phyloP scores from a whole-genome alignment of 139 green algal genomes.

The Nannochloris sp. region DNA sequence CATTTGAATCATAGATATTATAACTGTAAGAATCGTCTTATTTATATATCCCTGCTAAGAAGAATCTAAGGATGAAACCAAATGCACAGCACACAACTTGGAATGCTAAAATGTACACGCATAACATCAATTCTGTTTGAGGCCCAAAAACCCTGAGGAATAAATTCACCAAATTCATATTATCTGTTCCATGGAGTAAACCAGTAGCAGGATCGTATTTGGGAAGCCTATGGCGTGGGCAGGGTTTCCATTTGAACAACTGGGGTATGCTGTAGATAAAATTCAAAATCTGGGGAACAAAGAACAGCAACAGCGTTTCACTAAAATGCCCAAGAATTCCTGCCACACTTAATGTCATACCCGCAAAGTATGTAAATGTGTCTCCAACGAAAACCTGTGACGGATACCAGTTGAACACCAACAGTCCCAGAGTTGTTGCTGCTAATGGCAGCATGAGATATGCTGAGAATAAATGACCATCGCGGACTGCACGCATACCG shows the following conservation, averaged over 20 bases:
- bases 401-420: slow-evolving; percentile 85
- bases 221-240: slow-evolving; percentile 86
- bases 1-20: neutral
- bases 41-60: slow-evolving; percentile 62
- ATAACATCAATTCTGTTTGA: slow-evolving; percentile 73
- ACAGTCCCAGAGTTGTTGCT: slow-evolving; percentile 68
- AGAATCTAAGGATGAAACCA: slow-evolving; percentile 46
- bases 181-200: slow-evolving; percentile 62
- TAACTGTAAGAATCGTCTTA: slow-evolving; percentile 19
- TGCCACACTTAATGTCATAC: slow-evolving; percentile 93
- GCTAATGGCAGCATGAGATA: slow-evolving; percentile 87
- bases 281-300: slow-evolving; percentile 93
- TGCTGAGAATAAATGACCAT: slow-evolving; percentile 91
- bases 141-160: slow-evolving; percentile 72
- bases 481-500: slow-evolving; percentile 17
- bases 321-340: slow-evolving; percentile 96
- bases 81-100: slow-evolving; percentile 62
- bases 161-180: slow-evolving; percentile 96
- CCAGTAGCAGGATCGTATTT: slow-evolving; percentile 70
- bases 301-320: slow-evolving; percentile 95
- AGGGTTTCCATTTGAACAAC: slow-evolving; percentile 93
- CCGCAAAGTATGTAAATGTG: slow-evolving; percentile 99
- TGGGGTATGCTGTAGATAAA: slow-evolving; percentile 95
- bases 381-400: slow-evolving; percentile 91
- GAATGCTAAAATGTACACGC: slow-evolving; percentile 69